Base-by-base conservation (phyloP, 148 eudicot genomes). In the Cornus kousa region DNA sequence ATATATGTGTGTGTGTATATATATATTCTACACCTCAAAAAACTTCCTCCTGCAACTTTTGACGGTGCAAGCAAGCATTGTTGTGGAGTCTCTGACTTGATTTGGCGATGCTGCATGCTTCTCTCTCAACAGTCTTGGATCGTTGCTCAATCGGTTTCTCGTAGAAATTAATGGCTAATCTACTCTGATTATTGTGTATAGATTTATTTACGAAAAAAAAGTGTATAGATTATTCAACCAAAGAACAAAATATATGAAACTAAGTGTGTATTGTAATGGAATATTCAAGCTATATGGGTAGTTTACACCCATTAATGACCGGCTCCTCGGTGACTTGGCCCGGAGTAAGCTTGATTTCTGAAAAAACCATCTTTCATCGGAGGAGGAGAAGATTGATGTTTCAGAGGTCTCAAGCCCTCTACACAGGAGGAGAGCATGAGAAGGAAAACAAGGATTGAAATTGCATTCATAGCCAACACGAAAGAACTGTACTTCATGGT, bases 391-490 rank as follows among this genome's bases (percentile, higher is more conserved):
- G 71, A 24, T 10, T 24, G 78, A 24, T 43, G 9, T 66, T 23
- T 43, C 5, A 76, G 71, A 46, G 62, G 78, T 76, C 78, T 76
- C 28, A 76, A 28, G 71, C 78, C 62, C 60, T 76, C 69, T 8
- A 48, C 53, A 31, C n/a, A 24, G 62, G 64, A 76, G 60, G 3
- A 35, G 4, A 76, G 24, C 37, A 76, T 67, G 31, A 76, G 9
- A 67, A 48, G 1, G 17, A 46, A 76, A 67, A 76, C 19, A 23
- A 66, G 5, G n/a, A 76, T 8, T 16, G 17, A 66, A 62, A 62
- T 17, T 71, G 39, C 62, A 66, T 66, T 76, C 60, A 67, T 24
- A 28, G 14, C 71, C 23, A 67, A 9, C 9, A 16, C 17, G 24
- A 67, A 28, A 66, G 60, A 76, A 76, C 19, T 39, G 22, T 23